Base-by-base conservation (phyloP, 2,329 filamentous ascomycete species). In the Cladobotryum mycophilum region DNA sequence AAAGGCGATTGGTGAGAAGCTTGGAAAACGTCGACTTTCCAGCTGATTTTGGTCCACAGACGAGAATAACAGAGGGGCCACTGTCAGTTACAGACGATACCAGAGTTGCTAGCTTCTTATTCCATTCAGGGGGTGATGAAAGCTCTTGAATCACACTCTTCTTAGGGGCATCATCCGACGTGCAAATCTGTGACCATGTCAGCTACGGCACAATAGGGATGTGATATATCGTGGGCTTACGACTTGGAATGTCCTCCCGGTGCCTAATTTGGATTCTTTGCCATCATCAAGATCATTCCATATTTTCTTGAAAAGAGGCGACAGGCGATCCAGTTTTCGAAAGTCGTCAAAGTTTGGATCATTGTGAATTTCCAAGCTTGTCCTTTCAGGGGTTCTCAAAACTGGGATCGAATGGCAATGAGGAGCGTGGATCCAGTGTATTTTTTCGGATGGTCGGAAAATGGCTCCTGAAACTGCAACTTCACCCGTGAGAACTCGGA, bases 21-120 rank as follows among this genome's bases (percentile, higher is more conserved):
- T 79, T 80, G 12, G 80, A 78, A 62, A 90, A 87, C 0, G 85
- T 89, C 1, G 87, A 90, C 61, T 91, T 91, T 2, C 87, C 87
- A 3, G 86, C 81, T 1, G 80, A 82, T 56, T 89, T 87, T 0
- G 84, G 80, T 0, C 87, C 87, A 45, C 84, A 84, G 3, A 89
- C 70, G 54, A 90, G 71, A 6, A 81, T 71, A 2, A 71, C 69
- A 2, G 65, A 65, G 42, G 66, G 63, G 6, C 60, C 64, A 13
- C 61, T 63, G 37, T 64, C 67, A 45, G 65, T 70, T 11, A 58
- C 59, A 35, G 60, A 49, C 1, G 50, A 51, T 8, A 67, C 65
- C 11, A 79, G 60, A 22, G 72, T 71, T 18, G 75, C 76, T n/a
- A 80, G 68, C 48, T 77, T 75, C 60, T 76, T 76, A 58, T 85